Conservation (phyloP, 192 early-diverging fungal species). For the Entomortierella lignicola region DNA sequence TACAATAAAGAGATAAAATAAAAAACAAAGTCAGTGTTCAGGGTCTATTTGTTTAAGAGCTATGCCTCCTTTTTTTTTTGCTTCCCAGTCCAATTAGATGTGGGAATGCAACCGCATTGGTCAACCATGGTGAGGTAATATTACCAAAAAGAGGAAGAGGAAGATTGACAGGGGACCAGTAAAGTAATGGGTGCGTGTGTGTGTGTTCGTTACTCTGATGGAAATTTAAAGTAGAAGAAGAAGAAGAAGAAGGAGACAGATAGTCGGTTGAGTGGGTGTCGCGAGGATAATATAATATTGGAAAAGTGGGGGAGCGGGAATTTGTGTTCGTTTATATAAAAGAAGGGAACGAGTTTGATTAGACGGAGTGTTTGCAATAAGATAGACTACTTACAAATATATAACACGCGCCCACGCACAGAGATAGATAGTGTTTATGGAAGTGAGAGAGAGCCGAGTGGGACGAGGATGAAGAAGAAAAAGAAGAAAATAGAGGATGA, state of each 20-base stretch:
- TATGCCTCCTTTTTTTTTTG: too few relatives aligned
- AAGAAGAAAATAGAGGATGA: not conserved
- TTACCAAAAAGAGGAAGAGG: not conserved
- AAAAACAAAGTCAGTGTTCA: too few relatives aligned
- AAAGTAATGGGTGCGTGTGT: not conserved
- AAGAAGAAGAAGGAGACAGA: conserved; percentile 3
- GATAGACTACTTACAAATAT: not conserved
- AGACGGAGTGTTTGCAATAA: not conserved
- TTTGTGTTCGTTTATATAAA: conserved; percentile 8
- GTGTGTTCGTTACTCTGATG: too few relatives aligned
- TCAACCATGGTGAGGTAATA: not conserved
- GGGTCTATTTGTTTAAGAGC: too few relatives aligned
- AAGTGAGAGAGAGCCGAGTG: too few relatives aligned
- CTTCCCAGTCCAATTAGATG: too few relatives aligned
- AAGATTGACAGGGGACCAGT: not conserved
- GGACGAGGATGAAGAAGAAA: not conserved
- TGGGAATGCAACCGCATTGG: not conserved
- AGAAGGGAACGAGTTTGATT: not conserved
- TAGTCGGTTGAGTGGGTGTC: conserved; percentile 13
- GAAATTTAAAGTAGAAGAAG: not conserved
- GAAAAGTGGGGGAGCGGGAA: not conserved
- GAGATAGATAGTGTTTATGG: too few relatives aligned
- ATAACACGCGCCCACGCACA: not conserved
- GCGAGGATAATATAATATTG: conserved; percentile 2
- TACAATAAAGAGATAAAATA: too few relatives aligned